A percentile compares a stretch with the other conserved stretches of the same genome.
These are phyloP conservation scores for Coprinopsis strossmayeri DNA, from an alignment of 768 basidiomycete genomes.

Conservation along the genomic window DNA sequence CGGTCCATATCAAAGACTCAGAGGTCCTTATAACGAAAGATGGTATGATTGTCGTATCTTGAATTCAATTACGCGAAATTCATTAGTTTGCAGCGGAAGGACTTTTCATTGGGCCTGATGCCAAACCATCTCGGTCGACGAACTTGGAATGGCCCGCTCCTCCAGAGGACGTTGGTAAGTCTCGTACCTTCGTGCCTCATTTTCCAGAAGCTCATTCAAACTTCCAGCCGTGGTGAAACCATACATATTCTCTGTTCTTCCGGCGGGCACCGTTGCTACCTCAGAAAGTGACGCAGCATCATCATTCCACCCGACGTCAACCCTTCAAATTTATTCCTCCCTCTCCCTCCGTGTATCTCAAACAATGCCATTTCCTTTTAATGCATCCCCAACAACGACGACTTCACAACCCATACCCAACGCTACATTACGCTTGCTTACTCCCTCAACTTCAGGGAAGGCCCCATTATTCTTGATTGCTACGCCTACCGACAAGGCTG, in stretches of 20 bases:
- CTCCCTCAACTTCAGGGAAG: constrained; percentile 43
- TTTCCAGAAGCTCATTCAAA: neutral
- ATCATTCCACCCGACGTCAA: constrained; percentile 34
- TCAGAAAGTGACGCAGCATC: constrained; percentile 19
- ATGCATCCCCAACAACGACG: constrained; percentile 17
- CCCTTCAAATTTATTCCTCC: constrained; percentile 67
- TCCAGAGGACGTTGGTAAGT: constrained; percentile 72
- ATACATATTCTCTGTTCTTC: constrained; percentile 71
- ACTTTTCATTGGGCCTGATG: constrained; percentile 55
- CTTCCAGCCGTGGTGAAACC: constrained; percentile 62
- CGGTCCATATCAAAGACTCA: constrained; percentile 45
- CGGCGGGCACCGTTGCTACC: constrained; percentile 50
- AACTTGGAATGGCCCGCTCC: constrained; percentile 70
- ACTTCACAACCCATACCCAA: constrained; percentile 20
- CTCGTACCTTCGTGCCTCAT: neutral
- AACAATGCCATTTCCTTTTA: constrained; percentile 59
- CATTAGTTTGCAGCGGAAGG: constrained; percentile 78
- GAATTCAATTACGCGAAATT: too few species aligned
- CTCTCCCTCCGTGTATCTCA: constrained; percentile 58
- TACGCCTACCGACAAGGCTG: constrained; percentile 67
- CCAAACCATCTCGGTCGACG: constrained; percentile 39
- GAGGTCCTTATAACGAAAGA: constrained; percentile 76
- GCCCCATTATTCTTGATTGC: constrained; percentile 58
- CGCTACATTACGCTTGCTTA: constrained; percentile 58
- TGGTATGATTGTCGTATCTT: constrained; percentile 45